A percentile compares a stretch with the other conserved stretches of the same genome.
These are phyloP conservation scores for Populus trichocarpa DNA, from an alignment of 441 rosid species.

Conservation along the genomic window DNA sequence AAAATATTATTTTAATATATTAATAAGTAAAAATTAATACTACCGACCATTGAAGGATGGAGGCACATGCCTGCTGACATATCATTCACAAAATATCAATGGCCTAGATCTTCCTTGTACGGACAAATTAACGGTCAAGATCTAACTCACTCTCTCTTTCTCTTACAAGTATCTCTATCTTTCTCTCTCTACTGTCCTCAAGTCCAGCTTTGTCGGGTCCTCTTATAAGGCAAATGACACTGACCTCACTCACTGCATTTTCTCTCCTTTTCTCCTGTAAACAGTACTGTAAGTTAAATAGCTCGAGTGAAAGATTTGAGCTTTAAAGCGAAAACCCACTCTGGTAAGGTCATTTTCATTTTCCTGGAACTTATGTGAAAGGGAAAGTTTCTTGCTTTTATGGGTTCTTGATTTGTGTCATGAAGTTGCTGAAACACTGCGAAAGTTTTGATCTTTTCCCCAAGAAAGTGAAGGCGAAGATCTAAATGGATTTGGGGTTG, in stretches of 20 bases:
- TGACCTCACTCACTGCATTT: neutral
- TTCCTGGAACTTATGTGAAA: neutral
- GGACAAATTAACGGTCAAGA: slow-evolving; percentile 32
- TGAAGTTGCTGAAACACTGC: neutral
- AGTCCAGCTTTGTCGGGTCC: slow-evolving; percentile 38
- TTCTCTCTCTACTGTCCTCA: slow-evolving; percentile 27
- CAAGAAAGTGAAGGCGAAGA: slow-evolving; percentile 3
- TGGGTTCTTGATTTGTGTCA: neutral
- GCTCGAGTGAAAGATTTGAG: neutral
- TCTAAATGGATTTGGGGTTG: slow-evolving; percentile 28
- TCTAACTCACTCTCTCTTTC: slow-evolving; percentile 10
- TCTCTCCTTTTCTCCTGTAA: neutral
- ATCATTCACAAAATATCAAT: slow-evolving; percentile 22
- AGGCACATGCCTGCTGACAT: slow-evolving; percentile 50
- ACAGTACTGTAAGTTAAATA: neutral
- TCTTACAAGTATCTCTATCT: neutral
- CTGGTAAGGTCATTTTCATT: neutral
- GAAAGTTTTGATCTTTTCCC: neutral
- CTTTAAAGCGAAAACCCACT: neutral
- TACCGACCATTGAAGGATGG: slow-evolving; percentile 40
- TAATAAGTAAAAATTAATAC: too few relatives aligned
- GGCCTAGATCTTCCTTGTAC: slow-evolving; percentile 27
- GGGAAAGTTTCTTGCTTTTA: neutral
- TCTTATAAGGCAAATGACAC: slow-evolving; percentile 18
- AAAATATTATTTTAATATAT: too few relatives aligned